Evolutionary conservation across 139 green algal species (phyloP), one percentile per base, ranked within the genome.

Genomic region (Mesotaenium endlicherianum): DNA sequence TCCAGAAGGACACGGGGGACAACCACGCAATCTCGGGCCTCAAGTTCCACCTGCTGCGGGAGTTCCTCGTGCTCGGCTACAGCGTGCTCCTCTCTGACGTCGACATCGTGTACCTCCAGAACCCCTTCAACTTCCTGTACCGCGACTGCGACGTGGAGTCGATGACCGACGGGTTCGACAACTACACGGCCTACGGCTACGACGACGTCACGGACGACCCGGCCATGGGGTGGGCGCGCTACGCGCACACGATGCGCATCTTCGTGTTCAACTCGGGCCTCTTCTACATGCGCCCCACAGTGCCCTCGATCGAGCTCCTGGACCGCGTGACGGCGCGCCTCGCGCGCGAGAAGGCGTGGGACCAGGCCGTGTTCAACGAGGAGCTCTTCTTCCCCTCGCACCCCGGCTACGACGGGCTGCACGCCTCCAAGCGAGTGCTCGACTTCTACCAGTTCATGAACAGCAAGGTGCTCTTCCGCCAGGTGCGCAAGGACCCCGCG

Each of bases 51-150:
- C 55, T 87, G 17, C 85, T 99, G 14, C 86, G 90, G 40, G 91
- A 95, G 57, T 98, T 98, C 69, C 68, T 99, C 30, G 59, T 92
- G 80, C 85, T 98, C 8, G 96, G 95, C 14, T 98, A 91, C 85
- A 88, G 90, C 6, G 94, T 99, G 31, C 92, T 99, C 39, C 92
- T 99, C 42, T 94, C 90, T 5, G 96, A 99, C 78, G 93, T 98
- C 26, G 96, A 99, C 80, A 92, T 99, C n/a, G 90, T 93, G 1
- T 91, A 93, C 20, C 88, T 97, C 44, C 89, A 93, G 75, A 90
- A 89, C 36, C 83, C 83, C 36, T 88, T 88, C 50, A 26, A 76
- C 0, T 34, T 57, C 57, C 49, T 92, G 40, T 77, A 88, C 36
- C 64, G 89, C 11, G 89, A 92, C 68, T 74, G 60, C 5, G 89